Percentiles rank a stretch among this genome's conserved stretches.
phyloP scores from a whole-genome alignment of 2,329 filamentous ascomycete species.

The Fusarium chaquense region DNA sequence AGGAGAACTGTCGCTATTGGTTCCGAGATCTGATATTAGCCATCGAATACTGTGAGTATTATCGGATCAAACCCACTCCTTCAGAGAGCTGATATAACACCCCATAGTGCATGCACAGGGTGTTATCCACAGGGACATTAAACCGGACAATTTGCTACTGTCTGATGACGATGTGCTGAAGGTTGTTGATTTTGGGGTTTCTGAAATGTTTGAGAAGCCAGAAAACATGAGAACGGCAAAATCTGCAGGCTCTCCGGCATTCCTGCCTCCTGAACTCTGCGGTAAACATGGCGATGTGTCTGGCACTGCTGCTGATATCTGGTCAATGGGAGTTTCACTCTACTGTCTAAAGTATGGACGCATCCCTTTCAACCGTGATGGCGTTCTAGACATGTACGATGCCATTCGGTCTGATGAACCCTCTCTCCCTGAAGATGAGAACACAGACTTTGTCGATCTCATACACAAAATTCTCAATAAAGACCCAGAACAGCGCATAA shows the following conservation, averaged over 20 bases:
- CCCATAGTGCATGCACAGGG: conserved; percentile 86
- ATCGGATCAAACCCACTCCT: too few species aligned
- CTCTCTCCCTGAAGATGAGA: conserved; percentile 71
- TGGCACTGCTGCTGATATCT: conserved; percentile 92
- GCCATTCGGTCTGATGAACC: conserved; percentile 81
- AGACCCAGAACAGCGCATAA: conserved; percentile 84
- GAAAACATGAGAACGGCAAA: conserved; percentile 91
- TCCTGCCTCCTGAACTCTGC: conserved; percentile 93
- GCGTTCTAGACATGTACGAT: conserved; percentile 88
- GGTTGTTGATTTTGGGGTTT: conserved; percentile 98
- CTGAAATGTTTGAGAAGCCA: conserved; percentile 93
- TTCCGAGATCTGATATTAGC: conserved; percentile 95
- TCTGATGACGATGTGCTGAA: conserved; percentile 95
- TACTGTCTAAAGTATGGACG: conserved; percentile 91
- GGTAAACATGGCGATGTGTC: conserved; percentile 88
- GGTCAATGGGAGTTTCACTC: conserved; percentile 97
- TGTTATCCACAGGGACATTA: conserved; percentile 96
- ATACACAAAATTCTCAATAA: conserved; percentile 83
- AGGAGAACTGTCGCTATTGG: conserved; percentile 87
- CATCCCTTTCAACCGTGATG: conserved; percentile 85
- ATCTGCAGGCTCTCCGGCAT: conserved; percentile 93
- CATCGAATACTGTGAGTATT: conserved; percentile 84
- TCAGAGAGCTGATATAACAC: conserved; percentile 1
- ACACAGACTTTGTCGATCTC: conserved; percentile 78
- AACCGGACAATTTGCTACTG: conserved; percentile 93